Evolutionary conservation across 2,329 filamentous ascomycete genomes (phyloP).

Genomic region (Botrytis fabae): DNA sequence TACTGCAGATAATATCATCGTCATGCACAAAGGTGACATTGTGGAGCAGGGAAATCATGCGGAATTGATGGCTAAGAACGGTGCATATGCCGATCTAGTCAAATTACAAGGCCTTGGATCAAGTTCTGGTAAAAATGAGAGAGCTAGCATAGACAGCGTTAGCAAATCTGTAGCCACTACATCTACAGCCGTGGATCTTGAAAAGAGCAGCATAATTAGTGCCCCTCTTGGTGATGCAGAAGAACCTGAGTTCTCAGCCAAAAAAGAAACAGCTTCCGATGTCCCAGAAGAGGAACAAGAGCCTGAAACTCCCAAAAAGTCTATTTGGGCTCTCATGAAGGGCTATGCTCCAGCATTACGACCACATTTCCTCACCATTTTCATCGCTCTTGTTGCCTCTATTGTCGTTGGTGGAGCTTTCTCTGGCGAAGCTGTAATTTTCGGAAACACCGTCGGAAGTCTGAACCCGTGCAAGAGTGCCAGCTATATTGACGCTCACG

Average conservation of each 20-base stretch:
- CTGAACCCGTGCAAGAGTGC: slow-evolving; percentile 49
- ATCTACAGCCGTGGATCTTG: slow-evolving; percentile 21
- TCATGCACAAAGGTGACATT: slow-evolving; percentile 71
- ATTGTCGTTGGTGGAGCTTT: slow-evolving; percentile 57
- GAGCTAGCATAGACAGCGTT: slow-evolving; percentile 25
- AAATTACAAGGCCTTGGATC: slow-evolving; percentile 50
- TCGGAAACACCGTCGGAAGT: slow-evolving; percentile 52
- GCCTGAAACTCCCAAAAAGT: slow-evolving; percentile 27
- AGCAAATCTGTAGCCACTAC: slow-evolving; percentile 25
- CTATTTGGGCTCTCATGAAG: slow-evolving; percentile 27
- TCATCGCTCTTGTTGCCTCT: slow-evolving; percentile 47
- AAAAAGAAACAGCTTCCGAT: slow-evolving; percentile 3
- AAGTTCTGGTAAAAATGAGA: slow-evolving; percentile 29
- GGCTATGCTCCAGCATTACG: slow-evolving; percentile 21
- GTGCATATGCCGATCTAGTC: slow-evolving; percentile 69
- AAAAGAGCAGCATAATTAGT: slow-evolving; percentile 21
- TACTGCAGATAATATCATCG: slow-evolving; percentile 84
- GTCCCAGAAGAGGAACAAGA: slow-evolving; percentile 24
- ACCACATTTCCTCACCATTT: slow-evolving; percentile 26
- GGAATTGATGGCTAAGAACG: slow-evolving; percentile 60
- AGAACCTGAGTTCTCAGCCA: neutral
- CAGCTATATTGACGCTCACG: slow-evolving; percentile 33
- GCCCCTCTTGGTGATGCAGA: slow-evolving; percentile 6
- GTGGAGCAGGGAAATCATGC: slow-evolving; percentile 76
- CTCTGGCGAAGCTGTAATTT: slow-evolving; percentile 56